These are phyloP conservation scores for Zygosaccharomyces siamensis DNA, from an alignment of 805 yeast species.

Conservation along the genomic window DNA sequence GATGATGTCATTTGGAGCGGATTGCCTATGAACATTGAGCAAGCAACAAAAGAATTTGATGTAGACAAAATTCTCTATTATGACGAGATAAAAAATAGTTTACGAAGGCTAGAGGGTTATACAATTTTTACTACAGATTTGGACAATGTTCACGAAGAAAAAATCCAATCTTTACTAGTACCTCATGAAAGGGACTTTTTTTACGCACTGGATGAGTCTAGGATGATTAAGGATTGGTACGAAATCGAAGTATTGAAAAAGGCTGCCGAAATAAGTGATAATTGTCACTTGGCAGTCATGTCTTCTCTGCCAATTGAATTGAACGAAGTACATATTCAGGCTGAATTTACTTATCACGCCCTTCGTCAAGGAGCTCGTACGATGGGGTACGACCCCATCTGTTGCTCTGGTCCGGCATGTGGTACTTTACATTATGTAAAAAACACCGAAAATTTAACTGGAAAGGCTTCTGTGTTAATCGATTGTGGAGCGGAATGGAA, in stretches of 20 bases:
- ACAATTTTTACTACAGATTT: constrained; percentile 49
- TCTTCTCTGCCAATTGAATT: constrained; percentile 82
- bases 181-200: constrained; percentile 48
- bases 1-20: constrained; percentile 99
- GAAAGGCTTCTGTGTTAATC: constrained; percentile 64
- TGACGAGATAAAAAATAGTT: constrained; percentile 39
- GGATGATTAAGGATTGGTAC: constrained; percentile 77
- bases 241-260: constrained; percentile 73
- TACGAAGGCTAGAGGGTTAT: constrained; percentile 24
- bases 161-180: constrained; percentile 37
- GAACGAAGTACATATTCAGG: constrained; percentile 89
- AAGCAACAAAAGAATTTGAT: constrained; percentile 63
- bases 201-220: constrained; percentile 79
- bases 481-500: constrained; percentile 99
- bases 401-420: constrained; percentile 89
- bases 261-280: constrained; percentile 82
- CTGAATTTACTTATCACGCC: constrained; percentile 91
- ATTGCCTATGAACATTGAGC: constrained; percentile 61
- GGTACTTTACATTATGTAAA: constrained; percentile 86
- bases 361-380: constrained; percentile 88
- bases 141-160: constrained; percentile 40
- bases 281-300: constrained; percentile 88
- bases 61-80: constrained; percentile 76
- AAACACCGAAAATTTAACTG: constrained; percentile 61
- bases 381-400: constrained; percentile 90